phyloP scores from a whole-genome alignment of 495 filamentous ascomycete species.

The Mycothermus thermophilus region DNA sequence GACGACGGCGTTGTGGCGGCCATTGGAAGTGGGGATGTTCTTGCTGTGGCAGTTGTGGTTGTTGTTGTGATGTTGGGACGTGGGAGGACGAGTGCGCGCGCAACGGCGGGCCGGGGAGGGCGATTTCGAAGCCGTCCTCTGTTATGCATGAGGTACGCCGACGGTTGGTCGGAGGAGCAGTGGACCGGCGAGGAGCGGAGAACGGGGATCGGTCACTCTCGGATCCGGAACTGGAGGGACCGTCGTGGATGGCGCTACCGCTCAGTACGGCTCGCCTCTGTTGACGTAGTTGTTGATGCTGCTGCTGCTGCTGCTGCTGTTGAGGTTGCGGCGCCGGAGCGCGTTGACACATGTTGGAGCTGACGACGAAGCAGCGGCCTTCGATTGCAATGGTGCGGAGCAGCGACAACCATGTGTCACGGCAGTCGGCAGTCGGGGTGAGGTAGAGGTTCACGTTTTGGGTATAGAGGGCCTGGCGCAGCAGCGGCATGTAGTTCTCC shows the following conservation, averaged over 20 bases:
- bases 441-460: constrained; percentile 92
- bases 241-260: background rate
- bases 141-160: constrained; percentile 21
- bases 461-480: constrained; percentile 57
- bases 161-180: background rate
- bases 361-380: constrained; percentile 74
- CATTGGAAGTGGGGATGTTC: no score
- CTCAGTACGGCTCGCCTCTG: no score
- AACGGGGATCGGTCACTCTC: background rate
- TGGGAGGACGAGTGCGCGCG: background rate
- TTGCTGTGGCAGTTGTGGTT: no score
- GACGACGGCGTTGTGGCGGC: constrained; percentile 1
- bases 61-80: constrained; percentile 1
- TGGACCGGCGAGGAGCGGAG: no score
- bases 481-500: constrained; percentile 94
- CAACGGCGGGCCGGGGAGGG: constrained; percentile 11
- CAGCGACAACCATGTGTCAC: constrained; percentile 71
- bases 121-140: constrained; percentile 28
- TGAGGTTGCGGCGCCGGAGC: constrained; percentile 1
- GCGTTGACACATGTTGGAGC: constrained; percentile 67
- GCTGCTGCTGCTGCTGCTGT: background rate
- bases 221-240: background rate
- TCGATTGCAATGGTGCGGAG: constrained; percentile 73
- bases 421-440: constrained; percentile 76
- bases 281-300: no score